Evolutionary conservation across 208 protist genomes (phyloP), one percentile per base, ranked within the genome.

Genomic region (Tetramitus jugosus): DNA sequence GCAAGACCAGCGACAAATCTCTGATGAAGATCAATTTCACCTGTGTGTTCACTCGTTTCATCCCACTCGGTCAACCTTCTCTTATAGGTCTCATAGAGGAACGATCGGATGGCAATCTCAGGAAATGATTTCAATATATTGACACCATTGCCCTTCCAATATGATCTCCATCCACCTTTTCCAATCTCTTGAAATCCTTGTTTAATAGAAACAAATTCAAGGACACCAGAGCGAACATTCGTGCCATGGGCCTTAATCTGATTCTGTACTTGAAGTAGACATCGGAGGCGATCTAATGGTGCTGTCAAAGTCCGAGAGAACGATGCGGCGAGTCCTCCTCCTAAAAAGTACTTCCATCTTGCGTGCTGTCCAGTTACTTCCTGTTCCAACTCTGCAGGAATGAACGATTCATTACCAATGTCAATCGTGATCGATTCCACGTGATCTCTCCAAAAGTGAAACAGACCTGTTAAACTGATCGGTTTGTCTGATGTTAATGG

Each of bases 111-210:
- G 31, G 91, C 90, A 78, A 94, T 92, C 80, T 95, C 91, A 1
- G 92, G 92, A 8, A 89, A 88, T 10, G 90, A 90, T 79, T 95
- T 95, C 56, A 93, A 83, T 78, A 89, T 92, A 84, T 94, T 94
- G 64, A 94, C 85, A 10, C 86, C 74, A 80, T 95, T 95, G 39
- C 92, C 92, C 13, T 90, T 81, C 89, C 90, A 95, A 80, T 94
- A 94, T n/a, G n/a, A n/a, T n/a, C n/a, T n/a, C n/a, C n/a, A n/a
- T n/a, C n/a, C n/a, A 1, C 81, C 86, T 40, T 76, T 81, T 64
- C 74, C 56, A 23, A 62, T 62, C 29, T 62, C 56, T 62, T 26
- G 10, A 6, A 62, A 33, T 35, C 14, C 29, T 26, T 62, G 17
- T 26, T 26, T 35, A 6, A 33, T 35, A 33, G 56, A 35, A 33